Conservation (phyloP, 345 rosid species). For the Populus euphratica region DNA sequence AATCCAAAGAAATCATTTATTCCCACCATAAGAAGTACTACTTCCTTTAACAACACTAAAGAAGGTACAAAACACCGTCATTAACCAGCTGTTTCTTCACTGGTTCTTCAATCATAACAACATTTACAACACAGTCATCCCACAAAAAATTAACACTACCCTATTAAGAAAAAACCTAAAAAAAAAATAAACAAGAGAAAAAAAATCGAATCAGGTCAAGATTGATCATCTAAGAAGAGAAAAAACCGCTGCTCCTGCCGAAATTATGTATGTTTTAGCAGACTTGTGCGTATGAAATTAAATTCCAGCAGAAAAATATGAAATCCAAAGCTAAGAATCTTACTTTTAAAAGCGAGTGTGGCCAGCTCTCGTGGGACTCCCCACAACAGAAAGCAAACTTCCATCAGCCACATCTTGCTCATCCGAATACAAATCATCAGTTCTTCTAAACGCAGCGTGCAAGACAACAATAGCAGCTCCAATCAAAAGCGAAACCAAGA, state of each 20-base stretch:
- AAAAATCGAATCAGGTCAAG: not conserved
- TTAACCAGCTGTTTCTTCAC: not conserved
- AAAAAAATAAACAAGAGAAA: not conserved
- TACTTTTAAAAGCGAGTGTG: slow-evolving; percentile 33
- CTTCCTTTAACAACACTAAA: not conserved
- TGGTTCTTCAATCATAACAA: not conserved
- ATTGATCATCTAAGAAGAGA: slow-evolving; percentile 6
- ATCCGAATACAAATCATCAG: slow-evolving; percentile 49
- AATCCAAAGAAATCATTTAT: not conserved
- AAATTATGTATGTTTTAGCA: not conserved
- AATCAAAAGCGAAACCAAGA: slow-evolving; percentile 50
- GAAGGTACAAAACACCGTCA: not conserved
- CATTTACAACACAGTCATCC: not conserved
- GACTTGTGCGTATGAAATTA: not conserved
- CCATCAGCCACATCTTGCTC: slow-evolving; percentile 33
- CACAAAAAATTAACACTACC: not conserved
- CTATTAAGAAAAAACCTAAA: not conserved
- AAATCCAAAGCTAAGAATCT: not conserved
- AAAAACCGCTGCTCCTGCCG: not conserved
- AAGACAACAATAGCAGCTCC: slow-evolving; percentile 36
- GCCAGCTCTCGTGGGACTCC: slow-evolving; percentile 42
- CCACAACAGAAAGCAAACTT: slow-evolving; percentile 48
- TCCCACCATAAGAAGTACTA: not conserved
- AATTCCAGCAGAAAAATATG: not conserved
- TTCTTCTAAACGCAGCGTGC: slow-evolving; percentile 50